Conservation (phyloP, 1,284 basidiomycete species). For the Ceratobasidium sp. region DNA sequence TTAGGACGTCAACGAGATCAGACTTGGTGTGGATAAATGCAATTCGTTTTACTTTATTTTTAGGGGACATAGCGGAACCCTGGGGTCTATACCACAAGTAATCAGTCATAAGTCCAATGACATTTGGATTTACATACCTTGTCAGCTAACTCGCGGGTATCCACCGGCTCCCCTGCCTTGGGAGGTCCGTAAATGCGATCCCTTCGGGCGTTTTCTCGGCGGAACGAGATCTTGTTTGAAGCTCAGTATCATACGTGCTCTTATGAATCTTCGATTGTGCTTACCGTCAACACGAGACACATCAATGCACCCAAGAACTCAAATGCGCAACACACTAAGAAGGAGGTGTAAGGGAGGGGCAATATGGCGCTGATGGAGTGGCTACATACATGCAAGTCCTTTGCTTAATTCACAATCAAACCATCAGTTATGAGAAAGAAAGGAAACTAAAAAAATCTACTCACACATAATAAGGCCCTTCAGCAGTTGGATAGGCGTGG, state of each 20-base stretch:
- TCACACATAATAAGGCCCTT: constrained; percentile 33
- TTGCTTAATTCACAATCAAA: constrained; percentile 1
- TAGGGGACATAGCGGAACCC: constrained; percentile 26
- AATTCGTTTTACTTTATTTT: not conserved
- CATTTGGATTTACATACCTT: constrained; percentile 22
- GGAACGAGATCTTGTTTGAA: constrained; percentile 8
- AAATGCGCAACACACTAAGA: constrained; percentile 29
- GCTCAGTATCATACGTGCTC: no score
- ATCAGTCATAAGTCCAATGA: not conserved
- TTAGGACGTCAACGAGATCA: no score
- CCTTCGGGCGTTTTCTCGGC: constrained; percentile 28
- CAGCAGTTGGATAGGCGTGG: constrained; percentile 24
- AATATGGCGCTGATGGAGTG: no score
- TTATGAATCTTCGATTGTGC: not conserved
- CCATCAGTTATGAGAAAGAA: not conserved
- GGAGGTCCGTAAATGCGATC: constrained; percentile 21
- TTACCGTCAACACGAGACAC: constrained; percentile 34
- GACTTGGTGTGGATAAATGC: no score
- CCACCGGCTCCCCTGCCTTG: constrained; percentile 14
- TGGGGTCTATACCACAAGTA: constrained; percentile 4
- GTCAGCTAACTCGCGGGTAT: constrained; percentile 32
- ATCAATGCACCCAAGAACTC: constrained; percentile 23
- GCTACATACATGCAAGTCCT: constrained; percentile 27
- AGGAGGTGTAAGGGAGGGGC: no score
- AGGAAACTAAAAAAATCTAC: not conserved